These are phyloP conservation scores for Rosa rugosa DNA, from an alignment of 306 rosid species.

Conservation along the genomic window DNA sequence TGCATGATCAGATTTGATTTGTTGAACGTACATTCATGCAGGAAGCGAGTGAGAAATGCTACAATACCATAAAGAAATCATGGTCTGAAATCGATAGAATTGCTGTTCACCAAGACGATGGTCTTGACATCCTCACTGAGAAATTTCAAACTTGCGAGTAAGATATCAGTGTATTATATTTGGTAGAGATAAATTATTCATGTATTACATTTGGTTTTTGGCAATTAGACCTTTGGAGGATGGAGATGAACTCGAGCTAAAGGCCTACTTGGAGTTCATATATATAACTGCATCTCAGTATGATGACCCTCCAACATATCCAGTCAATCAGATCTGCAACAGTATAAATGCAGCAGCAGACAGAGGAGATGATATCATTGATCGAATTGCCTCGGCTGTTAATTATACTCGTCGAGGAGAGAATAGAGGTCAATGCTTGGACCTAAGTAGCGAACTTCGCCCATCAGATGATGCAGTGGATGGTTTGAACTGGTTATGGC, in stretches of 20 bases:
- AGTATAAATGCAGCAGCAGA: constrained; percentile 20
- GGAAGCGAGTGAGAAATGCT: constrained; percentile 55
- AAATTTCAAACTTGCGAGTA: constrained; percentile 57
- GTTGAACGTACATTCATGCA: constrained; percentile 20
- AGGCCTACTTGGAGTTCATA: neutral
- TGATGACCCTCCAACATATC: constrained; percentile 12
- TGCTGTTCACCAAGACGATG: constrained; percentile 30
- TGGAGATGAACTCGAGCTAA: neutral
- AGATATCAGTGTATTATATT: neutral
- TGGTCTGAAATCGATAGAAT: constrained; percentile 58
- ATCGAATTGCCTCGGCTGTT: constrained; percentile 12
- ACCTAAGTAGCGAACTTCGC: neutral
- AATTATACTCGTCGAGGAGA: neutral
- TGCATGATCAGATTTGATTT: neutral
- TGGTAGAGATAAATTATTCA: neutral
- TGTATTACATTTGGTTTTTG: neutral
- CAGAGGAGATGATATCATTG: constrained; percentile 16
- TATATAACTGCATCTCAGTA: constrained; percentile 24
- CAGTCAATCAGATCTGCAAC: constrained; percentile 15
- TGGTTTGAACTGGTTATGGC: constrained; percentile 27
- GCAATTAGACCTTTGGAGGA: constrained; percentile 17
- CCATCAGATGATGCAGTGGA: neutral
- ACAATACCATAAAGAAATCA: constrained; percentile 44
- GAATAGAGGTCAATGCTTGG: neutral
- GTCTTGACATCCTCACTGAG: constrained; percentile 44